Base-by-base conservation (phyloP, 305 asterid species). In the Plantago coronopus region DNA sequence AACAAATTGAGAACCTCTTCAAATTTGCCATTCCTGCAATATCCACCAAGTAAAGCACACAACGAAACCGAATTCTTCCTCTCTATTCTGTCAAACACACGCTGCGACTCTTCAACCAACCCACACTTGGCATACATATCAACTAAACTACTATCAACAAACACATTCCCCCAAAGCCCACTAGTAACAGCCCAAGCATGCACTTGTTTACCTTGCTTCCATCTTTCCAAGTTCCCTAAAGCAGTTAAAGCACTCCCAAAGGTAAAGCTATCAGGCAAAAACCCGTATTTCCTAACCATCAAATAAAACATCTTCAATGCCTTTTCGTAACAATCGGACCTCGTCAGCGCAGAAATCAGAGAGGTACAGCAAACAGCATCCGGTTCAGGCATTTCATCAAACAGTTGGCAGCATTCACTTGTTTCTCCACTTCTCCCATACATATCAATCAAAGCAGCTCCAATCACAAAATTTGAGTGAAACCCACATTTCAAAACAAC, bases 41-140 rank as follows among this genome's bases (percentile, higher is more conserved):
- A 85, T 19, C 97, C 99, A 1, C 91, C 95, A 18, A 89, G 91
- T 79, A 93, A 76, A 6, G 97, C 96, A 60, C 79, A 78, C 94
- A 94, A 89, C 0, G 97, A 80, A 69, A 93, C 91, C 7, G 87
- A 74, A 67, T 87, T 93, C 78, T 71, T 83, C 65, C 54, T 69
- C 42, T 58, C 78, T 94, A 89, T 85, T 69, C 83, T 54, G 58
- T 89, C 89, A 59, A 89, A 82, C 63, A 89, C 91, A 16, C 40
- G 61, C 4, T 48, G 89, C 3, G 99, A 82, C 62, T 83, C 87
- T 14, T 76, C 71, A 13, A 85, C 64, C 61, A 71, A 29, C 61
- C 85, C 89, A 72, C 87, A 88, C 70, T 88, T 88, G 17, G 84
- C 93, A 55, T 88, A 85, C 89, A 78, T 88, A 77, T 88, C 96